Evolutionary conservation across 164 flowering plant species (phyloP).

Genomic region (Litsea cubeba): DNA sequence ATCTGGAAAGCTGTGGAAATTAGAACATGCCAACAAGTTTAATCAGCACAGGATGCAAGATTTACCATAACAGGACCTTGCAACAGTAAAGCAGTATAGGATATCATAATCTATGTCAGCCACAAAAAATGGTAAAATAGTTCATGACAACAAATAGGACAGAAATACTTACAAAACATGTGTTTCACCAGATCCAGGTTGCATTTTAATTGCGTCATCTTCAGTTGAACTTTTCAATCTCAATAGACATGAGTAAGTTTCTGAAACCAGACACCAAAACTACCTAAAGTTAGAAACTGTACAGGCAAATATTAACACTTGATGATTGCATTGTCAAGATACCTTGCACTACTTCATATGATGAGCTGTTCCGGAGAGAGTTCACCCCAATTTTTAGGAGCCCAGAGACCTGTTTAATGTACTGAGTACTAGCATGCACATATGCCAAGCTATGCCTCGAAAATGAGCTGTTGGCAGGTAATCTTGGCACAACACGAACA

Average conservation of each 20-base stretch:
- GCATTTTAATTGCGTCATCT: conserved; percentile 72
- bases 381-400: conserved; percentile 75
- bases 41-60: neutral
- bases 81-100: conserved; percentile 4
- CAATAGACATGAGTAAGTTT: conserved; percentile 63
- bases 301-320: neutral
- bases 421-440: conserved; percentile 75
- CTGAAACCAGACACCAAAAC: conserved; percentile 31
- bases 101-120: neutral
- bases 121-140: no score
- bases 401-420: conserved; percentile 78
- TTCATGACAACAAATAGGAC: neutral
- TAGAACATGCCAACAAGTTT: neutral
- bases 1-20: conserved; percentile 78
- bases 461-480: conserved; percentile 57
- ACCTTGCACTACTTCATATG: conserved; percentile 83
- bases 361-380: conserved; percentile 61
- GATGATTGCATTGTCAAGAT: conserved; percentile 2
- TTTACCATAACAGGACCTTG: conserved; percentile 5
- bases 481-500: conserved; percentile 44
- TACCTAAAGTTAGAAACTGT: neutral
- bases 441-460: conserved; percentile 75
- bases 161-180: conserved; percentile 78
- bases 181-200: conserved; percentile 87
- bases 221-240: conserved; percentile 75